phyloP scores from a whole-genome alignment of 2,329 filamentous ascomycete species.

The Botrytis squamosa region DNA sequence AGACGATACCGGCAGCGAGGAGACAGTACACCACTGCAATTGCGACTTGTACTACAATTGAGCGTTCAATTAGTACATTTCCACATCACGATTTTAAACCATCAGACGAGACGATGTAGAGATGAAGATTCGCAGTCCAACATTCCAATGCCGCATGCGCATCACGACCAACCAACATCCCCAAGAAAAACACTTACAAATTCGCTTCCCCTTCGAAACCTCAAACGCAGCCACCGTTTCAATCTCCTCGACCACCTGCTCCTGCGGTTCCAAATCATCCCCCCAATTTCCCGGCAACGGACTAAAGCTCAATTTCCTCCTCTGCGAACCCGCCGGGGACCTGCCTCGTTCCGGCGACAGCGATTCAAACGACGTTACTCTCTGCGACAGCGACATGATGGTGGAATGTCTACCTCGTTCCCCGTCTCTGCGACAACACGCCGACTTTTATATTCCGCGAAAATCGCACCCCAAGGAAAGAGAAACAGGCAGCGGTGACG shows the following conservation, averaged over 20 bases:
- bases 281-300: slow-evolving; percentile 31
- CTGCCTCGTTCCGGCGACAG: slow-evolving; percentile 32
- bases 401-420: neutral
- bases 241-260: slow-evolving; percentile 19
- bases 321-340: slow-evolving; percentile 14
- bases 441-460: neutral
- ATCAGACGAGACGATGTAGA: neutral
- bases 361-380: slow-evolving; percentile 31
- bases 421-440: neutral
- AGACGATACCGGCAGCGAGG: slow-evolving; percentile 75
- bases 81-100: neutral
- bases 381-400: slow-evolving; percentile 30
- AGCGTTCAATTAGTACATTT: slow-evolving; percentile 20
- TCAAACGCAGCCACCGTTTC: slow-evolving; percentile 42
- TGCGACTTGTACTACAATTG: slow-evolving; percentile 61
- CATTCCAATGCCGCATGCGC: neutral
- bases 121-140: neutral
- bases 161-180: neutral
- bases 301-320: slow-evolving; percentile 33
- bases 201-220: slow-evolving; percentile 40
- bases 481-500: neutral
- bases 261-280: slow-evolving; percentile 7
- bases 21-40: slow-evolving; percentile 71
- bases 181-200: slow-evolving; percentile 32
- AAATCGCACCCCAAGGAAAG: neutral